A percentile compares a stretch with the other conserved stretches of the same genome.
phyloP scores from a whole-genome alignment of 2,329 filamentous ascomycete species.

The Cercospora beticola region DNA sequence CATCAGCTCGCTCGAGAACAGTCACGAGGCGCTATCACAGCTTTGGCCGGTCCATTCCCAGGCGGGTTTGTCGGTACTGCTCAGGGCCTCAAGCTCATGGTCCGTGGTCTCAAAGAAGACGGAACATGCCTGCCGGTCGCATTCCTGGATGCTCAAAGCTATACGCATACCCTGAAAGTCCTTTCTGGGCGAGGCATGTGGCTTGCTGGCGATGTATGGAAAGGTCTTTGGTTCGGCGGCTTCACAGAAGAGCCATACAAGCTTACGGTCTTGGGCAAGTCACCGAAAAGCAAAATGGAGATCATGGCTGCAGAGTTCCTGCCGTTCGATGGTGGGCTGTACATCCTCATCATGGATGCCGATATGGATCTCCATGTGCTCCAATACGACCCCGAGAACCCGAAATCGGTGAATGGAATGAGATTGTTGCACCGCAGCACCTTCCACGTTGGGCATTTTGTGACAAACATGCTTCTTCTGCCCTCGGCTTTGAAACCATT shows the following conservation, averaged over 20 bases:
- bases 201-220: slow-evolving; percentile 84
- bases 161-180: slow-evolving; percentile 82
- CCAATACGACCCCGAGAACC: slow-evolving; percentile 94
- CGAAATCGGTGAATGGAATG: slow-evolving; percentile 86
- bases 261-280: slow-evolving; percentile 90
- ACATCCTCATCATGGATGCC: slow-evolving; percentile 78
- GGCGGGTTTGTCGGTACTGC: slow-evolving; percentile 79
- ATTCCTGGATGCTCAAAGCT: slow-evolving; percentile 96
- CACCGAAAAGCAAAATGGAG: slow-evolving; percentile 68
- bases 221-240: slow-evolving; percentile 93
- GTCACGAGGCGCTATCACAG: slow-evolving; percentile 87
- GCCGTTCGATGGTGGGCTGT: slow-evolving; percentile 78
- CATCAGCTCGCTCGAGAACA: slow-evolving; percentile 88
- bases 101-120: slow-evolving; percentile 92
- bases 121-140: slow-evolving; percentile 88
- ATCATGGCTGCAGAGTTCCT: slow-evolving; percentile 82
- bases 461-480: slow-evolving; percentile 72
- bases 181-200: slow-evolving; percentile 81
- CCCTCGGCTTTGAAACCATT: slow-evolving; percentile 59
- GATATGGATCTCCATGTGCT: slow-evolving; percentile 85
- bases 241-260: slow-evolving; percentile 97
- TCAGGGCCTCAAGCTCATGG: slow-evolving; percentile 97
- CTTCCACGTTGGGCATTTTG: slow-evolving; percentile 81
- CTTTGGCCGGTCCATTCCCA: slow-evolving; percentile 73
- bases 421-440: slow-evolving; percentile 82